Percentiles rank a stretch among this genome's conserved stretches.
Evolutionary conservation across 495 filamentous ascomycete genomes (phyloP).

Genomic region (Chaetomium fimeti): DNA sequence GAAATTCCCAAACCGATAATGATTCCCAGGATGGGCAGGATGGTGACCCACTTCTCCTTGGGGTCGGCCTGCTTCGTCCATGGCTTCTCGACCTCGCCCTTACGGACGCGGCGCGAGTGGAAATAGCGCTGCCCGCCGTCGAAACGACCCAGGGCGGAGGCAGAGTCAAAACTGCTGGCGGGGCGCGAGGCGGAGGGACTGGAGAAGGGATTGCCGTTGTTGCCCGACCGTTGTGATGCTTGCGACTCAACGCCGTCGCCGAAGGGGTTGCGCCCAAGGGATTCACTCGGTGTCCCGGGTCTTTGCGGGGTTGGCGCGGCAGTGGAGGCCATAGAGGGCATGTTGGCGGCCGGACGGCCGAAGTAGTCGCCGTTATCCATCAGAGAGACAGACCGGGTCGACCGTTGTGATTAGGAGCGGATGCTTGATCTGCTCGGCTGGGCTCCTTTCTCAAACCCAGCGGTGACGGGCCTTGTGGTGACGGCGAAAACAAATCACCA

Average conservation of each 20-base stretch:
- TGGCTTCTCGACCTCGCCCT: constrained; percentile 66
- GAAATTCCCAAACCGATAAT: constrained; percentile 62
- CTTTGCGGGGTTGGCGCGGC: constrained; percentile 39
- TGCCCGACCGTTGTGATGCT: constrained; percentile 32
- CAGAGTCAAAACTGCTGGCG: constrained; percentile 51
- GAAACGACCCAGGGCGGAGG: constrained; percentile 42
- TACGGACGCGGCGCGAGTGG: constrained; percentile 68
- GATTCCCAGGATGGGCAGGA: constrained; percentile 70
- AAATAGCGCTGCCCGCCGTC: constrained; percentile 59
- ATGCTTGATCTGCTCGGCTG: no score
- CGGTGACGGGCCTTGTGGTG: no score
- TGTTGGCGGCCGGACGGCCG: constrained; percentile 18
- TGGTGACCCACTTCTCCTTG: constrained; percentile 81
- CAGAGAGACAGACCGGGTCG: neutral
- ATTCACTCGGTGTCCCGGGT: constrained; percentile 42
- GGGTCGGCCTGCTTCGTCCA: constrained; percentile 69
- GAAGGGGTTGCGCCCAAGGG: constrained; percentile 36
- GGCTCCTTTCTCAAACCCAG: no score
- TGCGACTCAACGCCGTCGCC: constrained; percentile 40
- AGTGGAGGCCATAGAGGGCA: constrained; percentile 32
- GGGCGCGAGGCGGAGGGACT: constrained; percentile 58
- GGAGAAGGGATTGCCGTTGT: constrained; percentile 53
- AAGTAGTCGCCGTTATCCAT: constrained; percentile 31
- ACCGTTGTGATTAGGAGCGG: neutral
- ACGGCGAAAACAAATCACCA: no score